Evolutionary conservation across 441 rosid species (phyloP).

Genomic region (Eruca vesicaria): DNA sequence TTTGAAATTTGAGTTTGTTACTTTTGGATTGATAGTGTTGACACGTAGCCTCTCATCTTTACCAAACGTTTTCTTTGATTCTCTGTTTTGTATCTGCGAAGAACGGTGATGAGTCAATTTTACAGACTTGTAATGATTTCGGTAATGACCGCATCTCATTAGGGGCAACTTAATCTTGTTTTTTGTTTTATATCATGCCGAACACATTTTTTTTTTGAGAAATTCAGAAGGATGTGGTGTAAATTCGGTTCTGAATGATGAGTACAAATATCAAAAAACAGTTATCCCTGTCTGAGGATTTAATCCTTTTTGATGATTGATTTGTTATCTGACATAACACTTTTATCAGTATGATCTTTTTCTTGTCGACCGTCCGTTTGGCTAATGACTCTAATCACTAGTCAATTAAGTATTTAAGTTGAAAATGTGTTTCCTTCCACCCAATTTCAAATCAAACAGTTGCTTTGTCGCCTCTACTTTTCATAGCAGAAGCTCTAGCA

Average conservation of each 20-base stretch:
- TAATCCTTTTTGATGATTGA: constrained; percentile 17
- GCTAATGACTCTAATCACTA: not conserved
- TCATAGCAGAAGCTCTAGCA: too few species aligned
- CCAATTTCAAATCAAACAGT: too few species aligned
- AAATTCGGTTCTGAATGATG: constrained; percentile 12
- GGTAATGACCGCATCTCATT: constrained; percentile 67
- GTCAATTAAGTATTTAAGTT: too few species aligned
- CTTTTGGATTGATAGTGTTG: not conserved
- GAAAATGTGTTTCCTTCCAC: too few species aligned
- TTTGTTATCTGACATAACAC: constrained; percentile 17
- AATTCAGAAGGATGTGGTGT: not conserved
- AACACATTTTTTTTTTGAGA: not conserved
- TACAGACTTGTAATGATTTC: constrained; percentile 93
- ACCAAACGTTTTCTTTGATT: too few species aligned
- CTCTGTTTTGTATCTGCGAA: not conserved
- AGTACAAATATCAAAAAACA: constrained; percentile 7
- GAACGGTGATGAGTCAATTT: constrained; percentile 61
- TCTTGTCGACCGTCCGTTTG: not conserved
- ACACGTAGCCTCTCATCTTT: not conserved
- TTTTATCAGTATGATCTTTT: not conserved
- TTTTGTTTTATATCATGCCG: too few species aligned
- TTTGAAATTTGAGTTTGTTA: not conserved
- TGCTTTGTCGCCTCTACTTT: too few species aligned
- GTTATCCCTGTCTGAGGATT: constrained; percentile 33
- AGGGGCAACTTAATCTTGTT: constrained; percentile 88